Evolutionary conservation across 2,329 filamentous ascomycete species (phyloP).

Genomic region (Aspergillus unguis): DNA sequence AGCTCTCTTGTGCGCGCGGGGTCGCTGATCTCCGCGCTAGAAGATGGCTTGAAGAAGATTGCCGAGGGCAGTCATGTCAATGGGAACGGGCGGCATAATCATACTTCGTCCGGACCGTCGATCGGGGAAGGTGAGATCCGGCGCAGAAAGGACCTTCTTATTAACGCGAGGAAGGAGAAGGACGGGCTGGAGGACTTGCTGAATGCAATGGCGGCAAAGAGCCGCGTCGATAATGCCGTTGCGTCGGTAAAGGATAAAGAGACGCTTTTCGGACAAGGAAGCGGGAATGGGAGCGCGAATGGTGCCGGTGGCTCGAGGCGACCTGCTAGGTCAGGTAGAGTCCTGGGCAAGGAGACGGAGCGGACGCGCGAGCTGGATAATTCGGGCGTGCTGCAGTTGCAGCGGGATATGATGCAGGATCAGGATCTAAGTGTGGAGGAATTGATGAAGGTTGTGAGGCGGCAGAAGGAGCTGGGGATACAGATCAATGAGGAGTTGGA

Average conservation of each 20-base stretch:
- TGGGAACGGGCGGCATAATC: not conserved
- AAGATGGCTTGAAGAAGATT: constrained; percentile 52
- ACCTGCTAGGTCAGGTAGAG: constrained; percentile 45
- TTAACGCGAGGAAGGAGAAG: constrained; percentile 57
- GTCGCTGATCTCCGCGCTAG: constrained; percentile 53
- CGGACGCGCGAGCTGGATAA: constrained; percentile 62
- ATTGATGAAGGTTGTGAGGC: constrained; percentile 55
- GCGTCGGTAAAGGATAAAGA: constrained; percentile 48
- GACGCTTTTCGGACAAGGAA: constrained; percentile 29
- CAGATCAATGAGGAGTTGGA: constrained; percentile 61
- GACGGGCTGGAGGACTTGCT: constrained; percentile 60
- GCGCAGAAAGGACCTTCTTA: constrained; percentile 56
- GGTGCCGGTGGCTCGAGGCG: constrained; percentile 21
- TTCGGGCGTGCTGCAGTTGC: constrained; percentile 60
- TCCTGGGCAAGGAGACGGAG: constrained; percentile 57
- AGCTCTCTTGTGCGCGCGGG: constrained; percentile 56
- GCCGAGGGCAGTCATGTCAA: constrained; percentile 3
- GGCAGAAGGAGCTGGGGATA: constrained; percentile 61
- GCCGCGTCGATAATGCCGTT: constrained; percentile 43
- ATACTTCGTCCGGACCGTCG: constrained; percentile 18
- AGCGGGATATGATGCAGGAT: constrained; percentile 59
- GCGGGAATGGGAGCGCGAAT: constrained; percentile 7
- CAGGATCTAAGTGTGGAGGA: constrained; percentile 61
- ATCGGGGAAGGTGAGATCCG: constrained; percentile 61
- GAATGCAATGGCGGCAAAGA: constrained; percentile 56